These are phyloP conservation scores for Mycocalia duriaeana DNA, from an alignment of 1,284 basidiomycete genomes.

Conservation along the genomic window DNA sequence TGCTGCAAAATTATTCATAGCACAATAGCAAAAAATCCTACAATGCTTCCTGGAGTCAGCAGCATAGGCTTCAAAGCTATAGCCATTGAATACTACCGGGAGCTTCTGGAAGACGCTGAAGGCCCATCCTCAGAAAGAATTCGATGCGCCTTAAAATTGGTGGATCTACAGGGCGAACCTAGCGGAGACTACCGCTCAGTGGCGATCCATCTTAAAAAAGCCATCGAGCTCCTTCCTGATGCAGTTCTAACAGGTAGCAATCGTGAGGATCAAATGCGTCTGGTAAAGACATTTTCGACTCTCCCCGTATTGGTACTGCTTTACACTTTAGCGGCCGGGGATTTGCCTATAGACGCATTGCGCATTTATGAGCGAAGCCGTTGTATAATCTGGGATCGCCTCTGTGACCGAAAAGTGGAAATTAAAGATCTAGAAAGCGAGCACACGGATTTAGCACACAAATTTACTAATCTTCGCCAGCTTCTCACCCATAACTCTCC, in stretches of 20 bases:
- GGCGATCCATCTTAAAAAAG: background rate
- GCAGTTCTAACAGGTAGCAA: constrained; percentile 3
- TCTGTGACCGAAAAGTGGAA: constrained; percentile 5
- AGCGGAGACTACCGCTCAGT: background rate
- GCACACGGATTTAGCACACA: constrained; percentile 5
- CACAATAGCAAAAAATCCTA: background rate
- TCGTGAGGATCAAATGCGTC: constrained; percentile 4
- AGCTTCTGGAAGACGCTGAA: background rate
- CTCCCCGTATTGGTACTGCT: constrained; percentile 1
- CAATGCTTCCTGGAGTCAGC: background rate
- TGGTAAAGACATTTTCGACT: constrained; percentile 1
- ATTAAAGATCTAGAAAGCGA: constrained; percentile 3
- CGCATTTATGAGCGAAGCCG: constrained; percentile 7
- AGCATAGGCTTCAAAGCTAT: background rate
- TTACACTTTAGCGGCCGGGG: background rate
- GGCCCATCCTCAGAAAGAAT: background rate
- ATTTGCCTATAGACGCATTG: background rate
- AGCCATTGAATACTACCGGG: background rate
- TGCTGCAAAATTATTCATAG: background rate
- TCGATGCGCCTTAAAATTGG: background rate
- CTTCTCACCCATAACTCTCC: background rate
- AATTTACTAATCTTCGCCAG: constrained; percentile 2
- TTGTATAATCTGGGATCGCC: constrained; percentile 10
- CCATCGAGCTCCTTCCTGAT: constrained; percentile 2
- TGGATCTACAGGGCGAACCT: background rate